Evolutionary conservation across 2,329 filamentous ascomycete species (phyloP), one percentile per base, ranked within the genome.

Genomic region (Mollisiaceae sp.): DNA sequence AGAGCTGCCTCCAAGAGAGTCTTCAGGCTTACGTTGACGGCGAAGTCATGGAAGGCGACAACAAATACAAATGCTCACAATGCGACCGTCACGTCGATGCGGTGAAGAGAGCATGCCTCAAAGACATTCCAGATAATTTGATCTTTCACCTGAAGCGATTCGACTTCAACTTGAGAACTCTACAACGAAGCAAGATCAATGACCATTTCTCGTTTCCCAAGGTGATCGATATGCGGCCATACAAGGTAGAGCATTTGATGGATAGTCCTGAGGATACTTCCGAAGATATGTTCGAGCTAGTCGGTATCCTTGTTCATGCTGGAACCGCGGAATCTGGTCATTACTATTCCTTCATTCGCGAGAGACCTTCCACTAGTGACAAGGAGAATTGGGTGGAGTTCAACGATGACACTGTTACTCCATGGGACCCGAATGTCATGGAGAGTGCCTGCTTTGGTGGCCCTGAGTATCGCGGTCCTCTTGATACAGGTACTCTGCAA

Each of bases 1-100:
- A 97, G 79, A 84, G 82, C 24, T 91, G 83, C 38, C 85, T 99
- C 1, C 84, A 92, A 73, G 93, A 97, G 70, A 98, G 95, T 74
- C 82, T 99, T 15, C 89, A 93, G 72, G 93, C 94, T n/a, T 98
- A 97, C 76, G 93, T 98, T 14, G 92, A 96, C 75, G 95, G 95
- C 4, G 95, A 99, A 78, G 89, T 95, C 41, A 94, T 99, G 91
- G 93, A 97, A 82, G 95, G 96, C 70, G 93, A 97, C 73, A 98
- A 99, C 81, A 97, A 97, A 79, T 99, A 98, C 82, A 97, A 96
- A 70, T 99, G 95, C 79, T 94, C 93, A 36, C 91, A 88, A 4
- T 99, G 95, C 76, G 91, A 93, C 67, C 87, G 87, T 12, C 91
- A 95, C 72, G 95, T 99, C 18, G 91, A 97, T 78, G 95, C 95